Evolutionary conservation across 2,329 filamentous ascomycete genomes (phyloP), one percentile per base, ranked within the genome.

Genomic region (Pestalotiopsis sp.): DNA sequence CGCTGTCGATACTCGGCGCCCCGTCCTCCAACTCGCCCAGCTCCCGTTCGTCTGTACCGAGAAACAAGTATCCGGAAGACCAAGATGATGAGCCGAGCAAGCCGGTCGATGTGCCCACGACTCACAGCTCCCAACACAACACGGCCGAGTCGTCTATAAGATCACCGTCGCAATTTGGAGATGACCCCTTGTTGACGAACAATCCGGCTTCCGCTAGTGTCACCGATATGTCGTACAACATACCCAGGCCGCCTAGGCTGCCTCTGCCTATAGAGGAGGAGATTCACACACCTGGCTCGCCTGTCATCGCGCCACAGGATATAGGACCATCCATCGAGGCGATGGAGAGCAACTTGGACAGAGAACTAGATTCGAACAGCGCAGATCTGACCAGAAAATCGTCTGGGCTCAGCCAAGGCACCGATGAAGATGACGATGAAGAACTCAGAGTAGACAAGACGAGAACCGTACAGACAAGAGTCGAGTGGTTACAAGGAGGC

Each of bases 221-320:
- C 72, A 89, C 89, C 72, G 88, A 89, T 73, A 87, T 91, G 83
- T 85, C 86, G 58, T 91, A 90, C 75, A 81, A 75, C 41, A 80
- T 88, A 75, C 84, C 86, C 69, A 87, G 92, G n/a, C 95, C 95
- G 60, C 95, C 95, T 65, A 92, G 95, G 70, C 85, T 98, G 75
- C 95, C 95, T 69, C 88, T 98, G 69, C 95, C 95, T 67, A 98
- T 98, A 75, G 94, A 97, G 75, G 93, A 98, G 83, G 94, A 97
- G 78, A 88, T 93, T 14, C 91, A 96, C 74, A 94, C 92, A 1
- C 95, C 95, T 1, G 95, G 95, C 31, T 98, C 95, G 59, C 95
- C 95, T 67, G 95, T 97, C 72, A 89, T 95, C 71, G 90, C 92
- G 6, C 88, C 94, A 1, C 86, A 90, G 36, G 91, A 93, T 78